Conservation (phyloP, 1,284 basidiomycete genomes). For the Boletus smithii region DNA sequence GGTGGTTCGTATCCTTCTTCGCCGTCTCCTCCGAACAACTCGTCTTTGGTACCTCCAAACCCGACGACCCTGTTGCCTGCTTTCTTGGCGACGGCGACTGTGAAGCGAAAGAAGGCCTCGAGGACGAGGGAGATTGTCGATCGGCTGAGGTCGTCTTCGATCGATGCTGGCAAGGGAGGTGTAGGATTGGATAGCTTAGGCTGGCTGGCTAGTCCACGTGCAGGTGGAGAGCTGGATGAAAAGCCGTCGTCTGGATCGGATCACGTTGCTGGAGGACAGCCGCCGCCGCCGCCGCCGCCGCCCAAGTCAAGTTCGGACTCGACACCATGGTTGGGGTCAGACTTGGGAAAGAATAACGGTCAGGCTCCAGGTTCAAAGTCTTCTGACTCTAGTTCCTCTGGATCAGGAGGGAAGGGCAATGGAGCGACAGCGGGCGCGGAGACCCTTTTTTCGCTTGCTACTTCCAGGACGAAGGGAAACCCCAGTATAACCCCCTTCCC, state of each 20-base stretch:
- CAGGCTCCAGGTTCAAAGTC: neutral
- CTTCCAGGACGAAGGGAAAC: neutral
- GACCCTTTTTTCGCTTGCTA: neutral
- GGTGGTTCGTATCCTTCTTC: conserved; percentile 14
- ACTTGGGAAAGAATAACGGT: conserved; percentile 4
- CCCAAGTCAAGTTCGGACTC: conserved; percentile 7
- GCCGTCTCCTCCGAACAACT: conserved; percentile 6
- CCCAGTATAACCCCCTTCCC: conserved; percentile 22
- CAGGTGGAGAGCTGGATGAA: conserved; percentile 9
- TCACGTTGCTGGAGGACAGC: neutral
- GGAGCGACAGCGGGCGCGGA: neutral
- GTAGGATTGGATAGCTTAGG: conserved; percentile 9
- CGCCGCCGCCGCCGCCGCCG: conserved; percentile 4
- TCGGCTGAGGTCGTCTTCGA: conserved; percentile 25
- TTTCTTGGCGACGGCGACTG: conserved; percentile 19
- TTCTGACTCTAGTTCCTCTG: neutral
- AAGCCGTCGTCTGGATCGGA: conserved; percentile 12
- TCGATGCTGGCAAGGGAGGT: conserved; percentile 19
- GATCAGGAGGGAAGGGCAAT: conserved; percentile 1
- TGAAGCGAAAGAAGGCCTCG: conserved; percentile 28
- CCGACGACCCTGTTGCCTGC: conserved; percentile 22
- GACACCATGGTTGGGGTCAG: conserved; percentile 1
- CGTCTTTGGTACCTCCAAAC: conserved; percentile 5
- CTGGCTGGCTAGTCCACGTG: conserved; percentile 16
- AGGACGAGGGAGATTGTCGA: conserved; percentile 32